Percentiles rank a stretch among this genome's conserved stretches.
Evolutionary conservation across 495 filamentous ascomycete genomes (phyloP).

Genomic region (Neurospora sp.): DNA sequence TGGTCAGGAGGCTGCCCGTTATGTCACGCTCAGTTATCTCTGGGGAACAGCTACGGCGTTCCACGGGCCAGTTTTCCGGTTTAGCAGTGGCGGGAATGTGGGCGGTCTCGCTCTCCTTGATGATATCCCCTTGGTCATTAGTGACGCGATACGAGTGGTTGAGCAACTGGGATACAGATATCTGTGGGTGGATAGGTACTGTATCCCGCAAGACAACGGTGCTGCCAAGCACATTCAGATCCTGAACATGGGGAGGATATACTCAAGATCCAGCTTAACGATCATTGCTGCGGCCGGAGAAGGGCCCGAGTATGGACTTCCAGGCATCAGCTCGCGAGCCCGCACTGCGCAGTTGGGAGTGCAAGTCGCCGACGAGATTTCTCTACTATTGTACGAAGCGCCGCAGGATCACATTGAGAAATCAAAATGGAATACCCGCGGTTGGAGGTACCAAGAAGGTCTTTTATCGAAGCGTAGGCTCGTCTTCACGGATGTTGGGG

Average conservation of each 20-base stretch:
- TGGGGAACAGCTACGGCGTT: background rate
- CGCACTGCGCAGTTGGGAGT: background rate
- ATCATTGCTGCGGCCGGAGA: slow-evolving; percentile 22
- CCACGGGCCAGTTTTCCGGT: background rate
- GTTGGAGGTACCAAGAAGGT: slow-evolving; percentile 36
- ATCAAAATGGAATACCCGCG: slow-evolving; percentile 25
- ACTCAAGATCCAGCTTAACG: slow-evolving; percentile 19
- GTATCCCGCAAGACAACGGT: slow-evolving; percentile 10
- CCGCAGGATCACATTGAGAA: background rate
- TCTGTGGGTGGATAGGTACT: slow-evolving; percentile 18
- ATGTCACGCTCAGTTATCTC: background rate
- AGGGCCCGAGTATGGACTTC: slow-evolving; percentile 17
- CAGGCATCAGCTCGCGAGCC: slow-evolving; percentile 10
- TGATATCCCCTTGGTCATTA: background rate
- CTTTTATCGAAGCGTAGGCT: slow-evolving; percentile 18
- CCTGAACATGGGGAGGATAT: slow-evolving; percentile 27
- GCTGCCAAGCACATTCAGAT: slow-evolving; percentile 20
- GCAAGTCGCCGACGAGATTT: background rate
- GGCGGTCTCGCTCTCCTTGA: background rate
- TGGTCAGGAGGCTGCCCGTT: background rate
- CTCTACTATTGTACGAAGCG: background rate
- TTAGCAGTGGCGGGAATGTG: background rate
- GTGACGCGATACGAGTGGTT: background rate
- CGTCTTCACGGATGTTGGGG: slow-evolving; percentile 14
- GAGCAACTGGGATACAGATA: slow-evolving; percentile 6